Percentiles rank a stretch among this genome's conserved stretches.
These are phyloP conservation scores for Marchantia paleacea DNA, from an alignment of 225 moss, liverwort and hornwort species.

Conservation along the genomic window DNA sequence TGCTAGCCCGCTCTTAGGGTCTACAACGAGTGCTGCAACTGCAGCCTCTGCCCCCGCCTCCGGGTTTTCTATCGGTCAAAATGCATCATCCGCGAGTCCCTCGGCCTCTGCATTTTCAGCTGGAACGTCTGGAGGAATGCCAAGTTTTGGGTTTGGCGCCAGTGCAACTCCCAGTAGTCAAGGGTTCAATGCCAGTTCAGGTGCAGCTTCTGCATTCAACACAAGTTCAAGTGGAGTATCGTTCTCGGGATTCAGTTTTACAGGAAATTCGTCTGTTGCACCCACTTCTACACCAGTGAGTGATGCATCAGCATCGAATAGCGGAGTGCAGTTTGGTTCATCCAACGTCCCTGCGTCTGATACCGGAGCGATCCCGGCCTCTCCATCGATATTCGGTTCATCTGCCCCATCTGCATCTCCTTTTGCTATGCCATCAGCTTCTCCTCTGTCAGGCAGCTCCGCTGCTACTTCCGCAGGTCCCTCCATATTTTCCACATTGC, in stretches of 20 bases:
- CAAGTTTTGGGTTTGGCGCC: conserved; percentile 35
- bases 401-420: conserved; percentile 32
- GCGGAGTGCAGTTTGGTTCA: conserved; percentile 27
- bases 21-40: conserved; percentile 41
- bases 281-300: conserved; percentile 30
- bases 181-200: neutral
- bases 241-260: conserved; percentile 44
- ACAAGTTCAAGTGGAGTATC: conserved; percentile 20
- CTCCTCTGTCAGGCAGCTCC: conserved; percentile 14
- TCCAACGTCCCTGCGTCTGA: conserved; percentile 24
- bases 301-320: conserved; percentile 13
- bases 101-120: conserved; percentile 17
- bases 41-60: conserved; percentile 30
- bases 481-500: conserved; percentile 26
- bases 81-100: conserved; percentile 24
- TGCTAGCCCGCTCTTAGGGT: conserved; percentile 9
- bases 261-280: conserved; percentile 31
- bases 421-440: conserved; percentile 35
- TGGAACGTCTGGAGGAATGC: conserved; percentile 9
- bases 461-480: conserved; percentile 22
- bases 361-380: conserved; percentile 29
- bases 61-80: conserved; percentile 10
- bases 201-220: conserved; percentile 14
- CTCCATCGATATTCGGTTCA: conserved; percentile 50
- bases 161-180: conserved; percentile 20